Percentiles rank a stretch among this genome's conserved stretches.
These are phyloP conservation scores for Eucalyptus rudis DNA, from an alignment of 345 rosid species.

Conservation along the genomic window DNA sequence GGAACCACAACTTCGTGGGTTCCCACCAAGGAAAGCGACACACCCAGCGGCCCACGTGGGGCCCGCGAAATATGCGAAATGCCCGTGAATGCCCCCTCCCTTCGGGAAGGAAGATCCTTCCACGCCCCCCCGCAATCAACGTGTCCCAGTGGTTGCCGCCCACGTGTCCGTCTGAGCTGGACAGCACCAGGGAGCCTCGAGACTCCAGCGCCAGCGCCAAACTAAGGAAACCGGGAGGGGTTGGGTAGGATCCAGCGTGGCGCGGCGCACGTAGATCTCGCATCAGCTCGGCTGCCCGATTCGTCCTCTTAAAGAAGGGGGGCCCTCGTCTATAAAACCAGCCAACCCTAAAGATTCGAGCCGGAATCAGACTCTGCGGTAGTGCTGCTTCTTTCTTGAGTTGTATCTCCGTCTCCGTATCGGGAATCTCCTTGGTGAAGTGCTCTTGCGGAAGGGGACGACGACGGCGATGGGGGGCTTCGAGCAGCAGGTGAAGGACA, in stretches of 20 bases:
- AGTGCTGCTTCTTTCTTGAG: background rate
- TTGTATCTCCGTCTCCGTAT: background rate
- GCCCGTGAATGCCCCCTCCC: background rate
- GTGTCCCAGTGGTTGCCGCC: background rate
- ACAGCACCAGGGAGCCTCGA: background rate
- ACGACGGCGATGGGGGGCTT: conserved; percentile 33
- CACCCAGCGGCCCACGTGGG: background rate
- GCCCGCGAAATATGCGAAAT: background rate
- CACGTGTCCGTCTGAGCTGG: background rate
- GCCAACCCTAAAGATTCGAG: background rate
- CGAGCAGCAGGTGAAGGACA: conserved; percentile 70
- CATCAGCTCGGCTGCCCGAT: background rate
- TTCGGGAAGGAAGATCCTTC: background rate
- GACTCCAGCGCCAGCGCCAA: background rate
- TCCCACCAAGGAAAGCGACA: background rate
- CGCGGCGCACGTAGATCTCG: background rate
- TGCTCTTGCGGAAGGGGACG: background rate
- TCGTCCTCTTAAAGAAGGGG: background rate
- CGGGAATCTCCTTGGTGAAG: background rate
- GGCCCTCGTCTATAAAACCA: background rate
- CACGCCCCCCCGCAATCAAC: background rate
- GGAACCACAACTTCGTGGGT: background rate
- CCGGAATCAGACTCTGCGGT: background rate
- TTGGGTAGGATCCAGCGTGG: background rate
- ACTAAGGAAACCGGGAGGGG: background rate